Base-by-base conservation (phyloP, 148 eudicot species). In the Cornus kousa region DNA sequence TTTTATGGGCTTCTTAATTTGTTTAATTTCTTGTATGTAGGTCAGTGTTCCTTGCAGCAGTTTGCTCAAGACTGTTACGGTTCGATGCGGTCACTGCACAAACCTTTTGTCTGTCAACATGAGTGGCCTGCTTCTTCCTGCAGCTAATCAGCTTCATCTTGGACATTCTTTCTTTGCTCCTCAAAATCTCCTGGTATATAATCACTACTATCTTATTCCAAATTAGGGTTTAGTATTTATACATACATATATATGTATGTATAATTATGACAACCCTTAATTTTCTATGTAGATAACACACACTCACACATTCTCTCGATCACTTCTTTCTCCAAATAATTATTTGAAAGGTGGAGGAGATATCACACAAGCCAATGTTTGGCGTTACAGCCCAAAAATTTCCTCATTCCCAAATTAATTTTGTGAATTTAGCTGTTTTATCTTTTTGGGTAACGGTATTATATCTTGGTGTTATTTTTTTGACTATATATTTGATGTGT, bases 21-120 rank as follows among this genome's bases (percentile, higher is more conserved):
- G 13, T 2, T 6, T 28, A 28, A 28, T 28, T 73, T 73, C 8
- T 35, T 76, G 7, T 28, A 13, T 53, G 68, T 70, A 97, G 99
- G 99, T 97, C 87, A 94, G 98, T 80, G 99, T 97, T 69, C 99
- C 99, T 55, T 83, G 93, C 88, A 86, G 89, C 64, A 94, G 97
- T 85, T 90, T 97, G 91, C 90, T 87, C 89, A 97, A 90, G 87
- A 94, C 91, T 7, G 99, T 97, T 73, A 97, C 99, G 3, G 99
- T 97, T 48, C 86, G 98, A 82, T 97, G 99, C 74, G 99, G 99
- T 9, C 98, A 97, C 80, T 97, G 99, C 90, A 84, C 91, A 31
- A 92, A 90, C 70, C 91, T 94, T 39, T 84, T 94, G 67, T 89
- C 96, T 1, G 98, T 93, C 10, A 89, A 94, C 87, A 92, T 91